Evolutionary conservation across 1,284 basidiomycete species (phyloP).

Genomic region (Phellopilus nigrolimitatus): DNA sequence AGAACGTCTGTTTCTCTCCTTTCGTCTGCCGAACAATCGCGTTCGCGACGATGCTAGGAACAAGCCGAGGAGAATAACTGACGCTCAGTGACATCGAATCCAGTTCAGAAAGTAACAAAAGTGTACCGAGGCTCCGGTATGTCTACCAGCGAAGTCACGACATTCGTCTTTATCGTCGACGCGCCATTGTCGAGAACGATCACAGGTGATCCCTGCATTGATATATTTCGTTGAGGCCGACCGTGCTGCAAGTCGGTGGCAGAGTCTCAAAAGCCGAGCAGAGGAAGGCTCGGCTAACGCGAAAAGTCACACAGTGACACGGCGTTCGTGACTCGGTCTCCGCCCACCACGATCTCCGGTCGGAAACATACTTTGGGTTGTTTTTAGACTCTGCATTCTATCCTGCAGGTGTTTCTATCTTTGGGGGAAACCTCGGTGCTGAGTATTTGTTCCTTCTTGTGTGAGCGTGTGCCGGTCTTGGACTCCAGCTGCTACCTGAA

Average conservation of each 20-base stretch:
- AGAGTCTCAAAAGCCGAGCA: background rate
- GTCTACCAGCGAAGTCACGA: conserved; percentile 29
- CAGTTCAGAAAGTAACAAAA: too few relatives aligned
- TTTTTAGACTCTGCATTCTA: too few relatives aligned
- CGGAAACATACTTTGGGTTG: background rate
- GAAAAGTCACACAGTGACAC: background rate
- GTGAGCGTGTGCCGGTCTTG: too few relatives aligned
- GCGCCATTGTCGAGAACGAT: conserved; percentile 86
- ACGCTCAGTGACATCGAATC: background rate
- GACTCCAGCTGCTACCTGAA: too few relatives aligned
- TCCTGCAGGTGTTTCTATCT: too few relatives aligned
- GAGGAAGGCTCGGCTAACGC: background rate
- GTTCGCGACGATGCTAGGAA: conserved; percentile 65
- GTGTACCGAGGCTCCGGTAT: conserved; percentile 28
- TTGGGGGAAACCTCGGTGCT: too few relatives aligned
- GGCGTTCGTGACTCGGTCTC: too few relatives aligned
- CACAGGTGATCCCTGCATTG: conserved; percentile 40
- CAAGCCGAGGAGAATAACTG: conserved; percentile 15
- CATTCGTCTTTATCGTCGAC: conserved; percentile 73
- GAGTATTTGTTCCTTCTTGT: too few relatives aligned
- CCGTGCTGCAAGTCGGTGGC: background rate
- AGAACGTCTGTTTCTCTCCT: conserved; percentile 72
- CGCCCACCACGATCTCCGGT: background rate
- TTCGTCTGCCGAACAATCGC: conserved; percentile 72
- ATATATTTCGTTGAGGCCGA: background rate